Base-by-base conservation (phyloP, 1,284 basidiomycete genomes). In the Leccinum ambiguum region DNA sequence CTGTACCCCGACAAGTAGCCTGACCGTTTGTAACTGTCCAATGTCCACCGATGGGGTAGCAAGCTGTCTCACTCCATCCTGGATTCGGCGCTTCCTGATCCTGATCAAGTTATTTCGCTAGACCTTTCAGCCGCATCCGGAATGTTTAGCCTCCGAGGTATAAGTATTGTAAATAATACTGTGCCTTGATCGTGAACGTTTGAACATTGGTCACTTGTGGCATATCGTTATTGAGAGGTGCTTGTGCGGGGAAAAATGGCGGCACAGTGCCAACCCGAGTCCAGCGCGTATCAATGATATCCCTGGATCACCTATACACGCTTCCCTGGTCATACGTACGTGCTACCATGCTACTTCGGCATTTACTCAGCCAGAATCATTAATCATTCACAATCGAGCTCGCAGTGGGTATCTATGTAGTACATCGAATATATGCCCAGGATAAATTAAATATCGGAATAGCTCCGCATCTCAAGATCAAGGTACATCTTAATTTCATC, bases 301-400 rank as follows among this genome's bases (percentile, higher is more conserved):
- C n/a, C 45, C n/a, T 43, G 41, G 36, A 36, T 36, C 36, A 43
- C 8, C 41, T 70, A 72, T 36, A 4, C 7, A 26, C 64, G 61
- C 6, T 68, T 73, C 48, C 53, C 63, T 50, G 10, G n/a, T 41
- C 61, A 65, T 9, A 11, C 36, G 41, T 66, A 73, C 1, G 66
- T 72, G 30, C 63, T 70, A 8, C 63, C 72, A 36, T 50, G 11
- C 33, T 68, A 63, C 18, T 61, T 63, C 14, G 36, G 6, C 14
- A 43, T 43, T 43, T 43, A 43, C 41, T 43, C 13, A 14, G 59
- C 7, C 59, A 7, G 13, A 60, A 60, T 39, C 36, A 23, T 53
- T 56, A 1, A n/a, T 60, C 18, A 21, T 23, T 13, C 7, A 50
- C 18, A 50, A 50, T 18, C n/a, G n/a, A 50, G 18, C 45, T 48